Percentiles rank a stretch among this genome's conserved stretches.
Conservation (phyloP, 352 stramenopile species). For the Pythium rishiriense region DNA sequence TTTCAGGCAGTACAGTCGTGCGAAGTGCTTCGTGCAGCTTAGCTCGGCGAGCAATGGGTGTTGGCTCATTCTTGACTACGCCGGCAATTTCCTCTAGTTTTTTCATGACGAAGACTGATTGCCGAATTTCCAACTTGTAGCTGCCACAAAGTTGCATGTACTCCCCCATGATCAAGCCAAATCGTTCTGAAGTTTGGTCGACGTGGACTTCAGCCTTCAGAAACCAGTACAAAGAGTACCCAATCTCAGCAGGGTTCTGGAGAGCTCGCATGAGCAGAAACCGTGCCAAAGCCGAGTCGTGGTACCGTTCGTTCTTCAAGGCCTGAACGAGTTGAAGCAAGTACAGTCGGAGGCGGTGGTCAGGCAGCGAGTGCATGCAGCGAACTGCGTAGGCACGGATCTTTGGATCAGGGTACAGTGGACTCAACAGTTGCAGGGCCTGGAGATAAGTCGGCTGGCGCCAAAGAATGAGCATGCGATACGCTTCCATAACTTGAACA, state of each 20-base stretch:
- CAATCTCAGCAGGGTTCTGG: conserved; percentile 75
- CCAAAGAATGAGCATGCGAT: conserved; percentile 79
- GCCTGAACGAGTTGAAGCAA: conserved; percentile 86
- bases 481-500: conserved; percentile 77
- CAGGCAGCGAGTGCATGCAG: conserved; percentile 83
- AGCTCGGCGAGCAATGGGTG: conserved; percentile 36
- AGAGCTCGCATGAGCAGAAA: conserved; percentile 78
- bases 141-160: conserved; percentile 89
- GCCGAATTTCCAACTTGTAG: conserved; percentile 87
- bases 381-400: conserved; percentile 92
- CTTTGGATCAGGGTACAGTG: conserved; percentile 88
- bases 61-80: conserved; percentile 59
- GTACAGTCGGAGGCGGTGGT: conserved; percentile 88
- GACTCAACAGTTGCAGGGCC: conserved; percentile 87
- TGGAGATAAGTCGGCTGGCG: conserved; percentile 76
- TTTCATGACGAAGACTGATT: conserved; percentile 92
- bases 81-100: conserved; percentile 81
- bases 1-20: conserved; percentile 65
- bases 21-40: conserved; percentile 63
- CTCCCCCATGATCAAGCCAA: conserved; percentile 65
- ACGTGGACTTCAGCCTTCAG: conserved; percentile 70
- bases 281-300: conserved; percentile 76
- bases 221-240: conserved; percentile 85
- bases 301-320: conserved; percentile 83
- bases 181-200: conserved; percentile 60